phyloP scores from a whole-genome alignment of 495 filamentous ascomycete genomes.

The Penicillium silybi region DNA sequence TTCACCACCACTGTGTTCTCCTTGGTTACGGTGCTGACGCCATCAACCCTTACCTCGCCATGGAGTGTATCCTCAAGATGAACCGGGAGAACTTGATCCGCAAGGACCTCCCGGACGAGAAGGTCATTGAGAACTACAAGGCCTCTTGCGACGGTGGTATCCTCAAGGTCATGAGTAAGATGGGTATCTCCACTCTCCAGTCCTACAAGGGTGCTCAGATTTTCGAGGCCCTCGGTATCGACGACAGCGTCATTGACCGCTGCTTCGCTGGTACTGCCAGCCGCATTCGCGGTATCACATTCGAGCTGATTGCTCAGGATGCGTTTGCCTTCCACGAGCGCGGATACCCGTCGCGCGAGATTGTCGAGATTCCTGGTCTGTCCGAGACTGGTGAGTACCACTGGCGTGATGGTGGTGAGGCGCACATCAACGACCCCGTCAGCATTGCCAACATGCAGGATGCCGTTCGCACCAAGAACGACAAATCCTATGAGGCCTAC shows the following conservation, averaged over 20 bases:
- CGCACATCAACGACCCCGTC: conserved; percentile 95
- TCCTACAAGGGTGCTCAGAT: conserved; percentile 99
- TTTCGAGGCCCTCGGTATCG: conserved; percentile 97
- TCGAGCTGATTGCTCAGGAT: conserved; percentile 93
- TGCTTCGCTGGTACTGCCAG: conserved; percentile 96
- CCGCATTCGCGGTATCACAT: conserved; percentile 92
- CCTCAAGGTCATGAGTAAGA: conserved; percentile 99
- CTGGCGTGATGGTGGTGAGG: conserved; percentile 97
- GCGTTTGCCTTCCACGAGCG: conserved; percentile 96
- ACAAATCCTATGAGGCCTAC: conserved; percentile 99
- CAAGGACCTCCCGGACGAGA: conserved; percentile 79
- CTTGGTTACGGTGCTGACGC: conserved; percentile 95
- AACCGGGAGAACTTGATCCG: conserved; percentile 93
- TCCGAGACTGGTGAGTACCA: conserved; percentile 97
- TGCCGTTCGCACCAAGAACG: conserved; percentile 96
- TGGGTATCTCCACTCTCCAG: conserved; percentile 98
- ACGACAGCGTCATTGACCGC: conserved; percentile 90
- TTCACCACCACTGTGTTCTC: conserved; percentile 98
- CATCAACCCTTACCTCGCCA: conserved; percentile 93
- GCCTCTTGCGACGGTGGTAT: conserved; percentile 97
- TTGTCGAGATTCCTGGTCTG: conserved; percentile 76
- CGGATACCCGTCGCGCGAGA: conserved; percentile 81
- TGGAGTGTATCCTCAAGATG: conserved; percentile 99
- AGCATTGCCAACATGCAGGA: conserved; percentile 98
- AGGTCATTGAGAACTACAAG: conserved; percentile 94